Conservation (phyloP, 2,329 filamentous ascomycete genomes). For the Neofusicoccum ribis region DNA sequence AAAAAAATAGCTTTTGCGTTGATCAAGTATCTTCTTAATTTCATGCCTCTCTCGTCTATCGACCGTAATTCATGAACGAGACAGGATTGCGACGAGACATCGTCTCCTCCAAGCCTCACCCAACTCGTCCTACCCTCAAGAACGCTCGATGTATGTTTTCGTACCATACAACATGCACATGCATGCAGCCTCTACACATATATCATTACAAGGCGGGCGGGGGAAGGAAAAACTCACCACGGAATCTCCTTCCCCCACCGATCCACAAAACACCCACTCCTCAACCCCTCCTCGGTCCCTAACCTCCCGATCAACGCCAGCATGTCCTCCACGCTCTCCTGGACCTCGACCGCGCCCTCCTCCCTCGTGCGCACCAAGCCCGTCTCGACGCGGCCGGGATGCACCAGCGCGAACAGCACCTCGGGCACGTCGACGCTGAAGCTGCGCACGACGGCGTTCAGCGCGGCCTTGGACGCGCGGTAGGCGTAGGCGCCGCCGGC, state of each 20-base stretch:
- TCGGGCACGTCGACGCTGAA: constrained; percentile 47
- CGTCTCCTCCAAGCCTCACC: no score
- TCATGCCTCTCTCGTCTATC: neutral
- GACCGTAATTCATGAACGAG: no score
- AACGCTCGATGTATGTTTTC: no score
- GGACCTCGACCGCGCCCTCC: constrained; percentile 44
- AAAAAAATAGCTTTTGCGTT: neutral
- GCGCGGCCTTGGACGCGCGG: constrained; percentile 48
- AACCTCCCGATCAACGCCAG: constrained; percentile 39
- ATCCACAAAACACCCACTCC: constrained; percentile 46
- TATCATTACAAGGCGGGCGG: neutral
- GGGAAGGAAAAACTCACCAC: constrained; percentile 36
- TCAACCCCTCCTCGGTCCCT: constrained; percentile 21
- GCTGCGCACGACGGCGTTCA: constrained; percentile 48
- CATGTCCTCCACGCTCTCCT: constrained; percentile 44
- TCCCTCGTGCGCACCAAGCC: constrained; percentile 46
- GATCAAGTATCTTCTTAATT: neutral
- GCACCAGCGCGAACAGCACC: constrained; percentile 44
- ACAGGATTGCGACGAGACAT: no score
- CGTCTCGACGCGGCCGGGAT: constrained; percentile 50
- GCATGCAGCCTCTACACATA: neutral
- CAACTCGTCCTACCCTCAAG: no score
- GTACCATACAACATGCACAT: no score
- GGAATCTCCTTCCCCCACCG: constrained; percentile 44
- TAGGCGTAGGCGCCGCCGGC: constrained; percentile 49